These are phyloP conservation scores for Soucietia sequanensis DNA, from an alignment of 805 yeast genomes.

Conservation along the genomic window DNA sequence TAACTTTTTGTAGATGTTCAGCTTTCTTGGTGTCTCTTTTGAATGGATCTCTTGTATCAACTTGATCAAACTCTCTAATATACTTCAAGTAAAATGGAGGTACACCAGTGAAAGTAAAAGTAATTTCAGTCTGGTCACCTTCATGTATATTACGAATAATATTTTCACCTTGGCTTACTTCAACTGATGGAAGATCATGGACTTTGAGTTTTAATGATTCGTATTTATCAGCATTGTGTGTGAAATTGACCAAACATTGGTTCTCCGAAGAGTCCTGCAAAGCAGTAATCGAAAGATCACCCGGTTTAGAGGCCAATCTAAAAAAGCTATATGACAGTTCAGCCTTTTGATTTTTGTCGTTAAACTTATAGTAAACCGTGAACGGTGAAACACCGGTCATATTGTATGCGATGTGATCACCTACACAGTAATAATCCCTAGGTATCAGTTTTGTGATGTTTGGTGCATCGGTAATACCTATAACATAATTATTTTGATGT, in stretches of 20 bases:
- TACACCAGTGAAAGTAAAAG: slow-evolving; percentile 76
- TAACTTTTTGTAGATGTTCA: slow-evolving; percentile 25
- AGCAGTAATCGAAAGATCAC: slow-evolving; percentile 64
- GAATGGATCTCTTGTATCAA: slow-evolving; percentile 11
- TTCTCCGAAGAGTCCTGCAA: slow-evolving; percentile 71
- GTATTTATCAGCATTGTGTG: slow-evolving; percentile 31
- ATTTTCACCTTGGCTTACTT: slow-evolving; percentile 74
- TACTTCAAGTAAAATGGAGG: slow-evolving; percentile 91
- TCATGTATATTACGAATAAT: slow-evolving; percentile 83
- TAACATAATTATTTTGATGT: slow-evolving; percentile 38
- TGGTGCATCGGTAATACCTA: slow-evolving; percentile 77
- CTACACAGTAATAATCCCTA: slow-evolving; percentile 73
- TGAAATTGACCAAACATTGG: slow-evolving; percentile 66
- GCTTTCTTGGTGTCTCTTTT: slow-evolving; percentile 22
- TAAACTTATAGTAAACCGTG: slow-evolving; percentile 69
- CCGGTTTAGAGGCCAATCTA: slow-evolving; percentile 80
- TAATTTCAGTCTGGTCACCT: slow-evolving; percentile 90
- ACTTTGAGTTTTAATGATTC: slow-evolving; percentile 31
- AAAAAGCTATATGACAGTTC: slow-evolving; percentile 47
- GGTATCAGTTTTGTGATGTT: slow-evolving; percentile 44
- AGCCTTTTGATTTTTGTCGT: slow-evolving; percentile 58
- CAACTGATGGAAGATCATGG: slow-evolving; percentile 68
- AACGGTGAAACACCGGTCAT: slow-evolving; percentile 82
- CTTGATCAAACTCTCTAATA: slow-evolving; percentile 60
- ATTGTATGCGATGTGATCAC: slow-evolving; percentile 79